Conservation (phyloP, 345 rosid genomes). For the Eucalyptus dawsonii region DNA sequence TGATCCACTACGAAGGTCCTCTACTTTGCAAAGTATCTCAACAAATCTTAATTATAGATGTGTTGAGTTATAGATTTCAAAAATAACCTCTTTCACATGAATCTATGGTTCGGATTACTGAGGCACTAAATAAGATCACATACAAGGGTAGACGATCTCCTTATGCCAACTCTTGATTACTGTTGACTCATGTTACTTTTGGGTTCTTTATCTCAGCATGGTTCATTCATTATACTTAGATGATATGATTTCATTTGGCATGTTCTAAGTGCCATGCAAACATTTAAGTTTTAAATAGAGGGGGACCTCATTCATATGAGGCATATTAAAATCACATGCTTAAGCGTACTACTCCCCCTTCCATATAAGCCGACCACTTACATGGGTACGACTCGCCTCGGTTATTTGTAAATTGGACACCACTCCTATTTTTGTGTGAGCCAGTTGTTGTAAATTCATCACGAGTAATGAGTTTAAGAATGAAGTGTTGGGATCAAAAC, state of each 20-base stretch:
- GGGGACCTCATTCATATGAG: too few species aligned
- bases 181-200: too few species aligned
- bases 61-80: too few species aligned
- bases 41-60: too few species aligned
- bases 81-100: too few species aligned
- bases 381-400: rapidly evolving
- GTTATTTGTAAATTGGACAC: too few species aligned
- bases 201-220: not conserved
- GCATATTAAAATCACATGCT: too few species aligned
- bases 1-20: not conserved
- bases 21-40: too few species aligned
- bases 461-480: not conserved
- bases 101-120: too few species aligned
- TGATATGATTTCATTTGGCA: not conserved
- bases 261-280: rapidly evolving
- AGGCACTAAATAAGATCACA: too few species aligned
- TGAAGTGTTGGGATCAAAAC: not conserved
- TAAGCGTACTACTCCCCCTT: not conserved
- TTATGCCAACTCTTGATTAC: not conserved
- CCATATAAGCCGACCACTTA: too few species aligned
- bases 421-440: not conserved
- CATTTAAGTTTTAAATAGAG: rapidly evolving
- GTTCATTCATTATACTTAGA: not conserved
- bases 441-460: not conserved
- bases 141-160: rapidly evolving